These are phyloP conservation scores for Penicillium vulpinum DNA, from an alignment of 2,329 filamentous ascomycete genomes.

Conservation along the genomic window DNA sequence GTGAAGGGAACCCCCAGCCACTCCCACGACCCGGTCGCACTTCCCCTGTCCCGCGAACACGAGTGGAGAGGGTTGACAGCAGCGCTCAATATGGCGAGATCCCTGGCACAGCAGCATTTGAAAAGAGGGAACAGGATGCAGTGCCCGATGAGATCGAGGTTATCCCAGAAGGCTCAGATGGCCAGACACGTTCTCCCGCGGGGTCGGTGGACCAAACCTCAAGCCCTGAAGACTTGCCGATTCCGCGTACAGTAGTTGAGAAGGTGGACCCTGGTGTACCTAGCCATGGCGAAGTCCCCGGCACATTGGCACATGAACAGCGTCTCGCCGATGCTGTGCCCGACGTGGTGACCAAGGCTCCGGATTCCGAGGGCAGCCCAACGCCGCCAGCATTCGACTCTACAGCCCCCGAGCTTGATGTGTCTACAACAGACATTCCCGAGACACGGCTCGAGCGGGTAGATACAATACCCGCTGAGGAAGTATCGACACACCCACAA, in stretches of 20 bases:
- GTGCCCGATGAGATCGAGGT: slow-evolving; percentile 66
- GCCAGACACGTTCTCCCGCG: slow-evolving; percentile 44
- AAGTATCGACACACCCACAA: slow-evolving; percentile 30
- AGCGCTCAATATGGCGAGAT: slow-evolving; percentile 60
- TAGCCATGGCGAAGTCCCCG: slow-evolving; percentile 62
- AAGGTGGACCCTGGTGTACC: slow-evolving; percentile 59
- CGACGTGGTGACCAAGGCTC: slow-evolving; percentile 56
- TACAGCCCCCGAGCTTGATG: slow-evolving; percentile 21
- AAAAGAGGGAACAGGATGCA: slow-evolving; percentile 58
- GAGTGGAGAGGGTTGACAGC: slow-evolving; percentile 64
- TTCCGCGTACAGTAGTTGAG: slow-evolving; percentile 63
- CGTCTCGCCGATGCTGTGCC: slow-evolving; percentile 60
- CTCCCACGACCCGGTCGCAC: slow-evolving; percentile 43
- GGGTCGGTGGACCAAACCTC: slow-evolving; percentile 44
- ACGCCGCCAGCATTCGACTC: slow-evolving; percentile 17
- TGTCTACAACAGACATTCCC: slow-evolving; percentile 34
- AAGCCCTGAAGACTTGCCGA: slow-evolving; percentile 53
- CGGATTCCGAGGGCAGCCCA: slow-evolving; percentile 40
- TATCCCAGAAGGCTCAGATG: slow-evolving; percentile 48
- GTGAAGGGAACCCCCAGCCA: slow-evolving; percentile 52
- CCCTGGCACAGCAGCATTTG: slow-evolving; percentile 61
- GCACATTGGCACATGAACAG: slow-evolving; percentile 58
- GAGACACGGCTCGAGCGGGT: slow-evolving; percentile 48
- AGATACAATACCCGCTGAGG: slow-evolving; percentile 41
- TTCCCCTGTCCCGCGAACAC: slow-evolving; percentile 61